phyloP scores from a whole-genome alignment of 176 grass and related monocot species.

The Rhynchospora pubera region DNA sequence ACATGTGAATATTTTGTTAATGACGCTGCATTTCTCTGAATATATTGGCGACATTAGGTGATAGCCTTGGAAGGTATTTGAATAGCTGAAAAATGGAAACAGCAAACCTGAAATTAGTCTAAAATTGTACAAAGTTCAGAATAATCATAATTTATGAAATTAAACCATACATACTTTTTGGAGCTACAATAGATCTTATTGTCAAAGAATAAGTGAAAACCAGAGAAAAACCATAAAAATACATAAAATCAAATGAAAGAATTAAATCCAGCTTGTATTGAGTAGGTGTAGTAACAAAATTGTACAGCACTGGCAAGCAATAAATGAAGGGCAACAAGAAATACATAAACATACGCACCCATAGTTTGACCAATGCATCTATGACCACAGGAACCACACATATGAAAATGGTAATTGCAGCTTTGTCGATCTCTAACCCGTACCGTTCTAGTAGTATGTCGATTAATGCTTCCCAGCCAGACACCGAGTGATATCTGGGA shows the following conservation, averaged over 20 bases:
- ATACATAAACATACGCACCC: constrained; percentile 38
- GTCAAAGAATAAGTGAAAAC: background rate
- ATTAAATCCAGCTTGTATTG: too few species aligned
- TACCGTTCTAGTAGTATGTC: constrained; percentile 81
- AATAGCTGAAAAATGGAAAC: constrained; percentile 52
- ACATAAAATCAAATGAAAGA: constrained; percentile 1
- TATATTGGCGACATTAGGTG: constrained; percentile 70
- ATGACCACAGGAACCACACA: constrained; percentile 71
- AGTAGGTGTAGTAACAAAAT: background rate
- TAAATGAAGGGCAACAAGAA: background rate
- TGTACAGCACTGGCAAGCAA: constrained; percentile 8
- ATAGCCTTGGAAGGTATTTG: constrained; percentile 90
- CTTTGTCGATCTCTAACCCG: constrained; percentile 73
- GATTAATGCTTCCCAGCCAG: constrained; percentile 70
- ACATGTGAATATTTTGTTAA: constrained; percentile 32
- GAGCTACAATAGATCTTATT: background rate
- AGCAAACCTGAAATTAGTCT: background rate
- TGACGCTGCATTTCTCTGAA: constrained; percentile 68
- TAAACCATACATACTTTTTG: background rate
- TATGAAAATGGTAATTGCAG: constrained; percentile 73
- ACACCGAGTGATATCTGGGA: constrained; percentile 80
- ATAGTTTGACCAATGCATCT: constrained; percentile 81
- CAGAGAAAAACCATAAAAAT: background rate
- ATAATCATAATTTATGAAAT: background rate
- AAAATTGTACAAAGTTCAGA: background rate